Percentiles rank a stretch among this genome's conserved stretches.
Evolutionary conservation across 352 stramenopile species (phyloP).

Genomic region (Sclerospora graminicola): DNA sequence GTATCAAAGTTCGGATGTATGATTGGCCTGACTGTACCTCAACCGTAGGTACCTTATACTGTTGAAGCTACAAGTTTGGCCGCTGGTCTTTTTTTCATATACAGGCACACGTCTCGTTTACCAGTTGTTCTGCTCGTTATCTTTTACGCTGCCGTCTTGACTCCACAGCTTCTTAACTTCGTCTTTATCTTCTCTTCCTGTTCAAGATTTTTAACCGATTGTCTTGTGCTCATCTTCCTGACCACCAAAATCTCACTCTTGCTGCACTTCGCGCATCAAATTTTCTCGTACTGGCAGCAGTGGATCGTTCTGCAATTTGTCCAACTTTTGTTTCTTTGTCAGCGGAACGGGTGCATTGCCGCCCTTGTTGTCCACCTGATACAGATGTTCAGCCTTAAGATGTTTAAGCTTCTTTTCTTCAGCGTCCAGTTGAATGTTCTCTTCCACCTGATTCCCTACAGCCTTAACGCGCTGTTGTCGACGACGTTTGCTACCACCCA

Average conservation of each 20-base stretch:
- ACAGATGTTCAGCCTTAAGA: slow-evolving; percentile 57
- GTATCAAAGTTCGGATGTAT: no score
- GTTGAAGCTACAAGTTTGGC: no score
- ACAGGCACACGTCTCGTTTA: no score
- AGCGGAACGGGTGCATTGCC: slow-evolving; percentile 23
- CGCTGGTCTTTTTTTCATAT: no score
- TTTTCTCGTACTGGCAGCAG: slow-evolving; percentile 57
- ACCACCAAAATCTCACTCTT: slow-evolving; percentile 41
- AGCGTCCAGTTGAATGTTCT: slow-evolving; percentile 63
- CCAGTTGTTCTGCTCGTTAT: slow-evolving; percentile 22
- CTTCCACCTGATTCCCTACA: slow-evolving; percentile 65
- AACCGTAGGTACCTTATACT: no score
- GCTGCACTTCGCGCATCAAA: slow-evolving; percentile 53
- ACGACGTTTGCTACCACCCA: slow-evolving; percentile 36
- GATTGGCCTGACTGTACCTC: no score
- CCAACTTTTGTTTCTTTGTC: slow-evolving; percentile 62
- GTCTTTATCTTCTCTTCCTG: slow-evolving; percentile 14
- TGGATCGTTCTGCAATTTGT: slow-evolving; percentile 56
- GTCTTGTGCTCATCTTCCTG: slow-evolving; percentile 38
- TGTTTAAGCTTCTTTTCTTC: slow-evolving; percentile 77
- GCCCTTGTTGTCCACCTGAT: slow-evolving; percentile 70
- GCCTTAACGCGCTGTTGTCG: slow-evolving; percentile 56
- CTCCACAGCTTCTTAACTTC: slow-evolving; percentile 25
- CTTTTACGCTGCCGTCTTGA: slow-evolving; percentile 28
- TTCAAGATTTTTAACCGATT: slow-evolving; percentile 7